Conservation (phyloP, 257 asterid species). For the Penstemon barbatus region DNA sequence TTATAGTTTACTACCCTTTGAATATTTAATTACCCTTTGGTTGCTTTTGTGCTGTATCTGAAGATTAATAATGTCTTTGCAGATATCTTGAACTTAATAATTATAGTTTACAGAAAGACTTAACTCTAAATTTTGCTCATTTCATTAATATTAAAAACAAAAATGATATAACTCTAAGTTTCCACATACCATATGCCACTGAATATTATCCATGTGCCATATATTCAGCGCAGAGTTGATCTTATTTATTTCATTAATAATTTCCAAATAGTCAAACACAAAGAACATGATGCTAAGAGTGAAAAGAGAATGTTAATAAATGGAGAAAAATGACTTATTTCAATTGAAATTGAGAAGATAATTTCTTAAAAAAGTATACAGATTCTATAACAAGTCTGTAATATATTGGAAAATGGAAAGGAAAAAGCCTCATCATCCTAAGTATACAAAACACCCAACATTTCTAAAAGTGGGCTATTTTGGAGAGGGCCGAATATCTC, state of each 20-base stretch:
- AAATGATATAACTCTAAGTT: conserved; percentile 10
- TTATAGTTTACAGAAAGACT: conserved; percentile 25
- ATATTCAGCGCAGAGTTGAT: neutral
- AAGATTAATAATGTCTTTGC: no score
- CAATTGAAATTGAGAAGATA: conserved; percentile 23
- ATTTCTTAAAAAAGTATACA: conserved; percentile 31
- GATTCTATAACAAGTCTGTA: conserved; percentile 26
- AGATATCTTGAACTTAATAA: neutral
- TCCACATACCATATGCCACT: neutral
- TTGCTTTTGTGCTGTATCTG: conserved; percentile 30
- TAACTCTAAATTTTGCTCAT: conserved; percentile 9
- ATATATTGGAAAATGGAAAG: conserved; percentile 22
- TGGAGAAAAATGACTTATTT: conserved; percentile 4
- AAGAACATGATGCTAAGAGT: neutral
- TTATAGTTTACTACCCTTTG: no score
- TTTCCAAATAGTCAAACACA: conserved; percentile 18
- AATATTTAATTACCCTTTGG: neutral
- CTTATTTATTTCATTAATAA: neutral
- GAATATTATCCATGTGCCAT: conserved; percentile 26
- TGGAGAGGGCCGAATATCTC: conserved; percentile 60
- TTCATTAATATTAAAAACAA: conserved; percentile 19
- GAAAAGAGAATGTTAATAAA: conserved; percentile 5
- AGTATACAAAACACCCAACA: conserved; percentile 47
- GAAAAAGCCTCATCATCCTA: conserved; percentile 60
- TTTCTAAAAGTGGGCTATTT: conserved; percentile 49